These are phyloP conservation scores for Quercus lobata DNA, from an alignment of 331 rosid species.

Conservation along the genomic window DNA sequence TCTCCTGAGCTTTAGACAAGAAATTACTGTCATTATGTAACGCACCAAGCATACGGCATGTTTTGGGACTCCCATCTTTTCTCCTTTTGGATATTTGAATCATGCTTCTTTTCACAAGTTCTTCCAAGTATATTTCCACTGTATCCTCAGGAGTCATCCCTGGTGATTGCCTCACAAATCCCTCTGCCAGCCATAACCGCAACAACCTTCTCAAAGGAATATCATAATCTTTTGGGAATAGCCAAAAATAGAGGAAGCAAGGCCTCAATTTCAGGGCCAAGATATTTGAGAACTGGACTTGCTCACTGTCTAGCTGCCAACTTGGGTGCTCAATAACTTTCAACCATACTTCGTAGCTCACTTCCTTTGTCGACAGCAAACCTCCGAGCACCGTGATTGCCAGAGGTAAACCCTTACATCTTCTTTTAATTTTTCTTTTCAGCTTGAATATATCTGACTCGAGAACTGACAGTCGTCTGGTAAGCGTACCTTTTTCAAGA, in stretches of 20 bases:
- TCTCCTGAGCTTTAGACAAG: neutral
- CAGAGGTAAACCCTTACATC: neutral
- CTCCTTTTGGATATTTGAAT: neutral
- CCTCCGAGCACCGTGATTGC: neutral
- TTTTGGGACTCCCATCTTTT: neutral
- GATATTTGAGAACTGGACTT: neutral
- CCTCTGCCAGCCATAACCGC: constrained; percentile 10
- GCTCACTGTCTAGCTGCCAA: neutral
- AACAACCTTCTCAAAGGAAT: neutral
- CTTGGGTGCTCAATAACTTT: neutral
- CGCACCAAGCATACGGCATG: neutral
- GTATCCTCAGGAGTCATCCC: neutral
- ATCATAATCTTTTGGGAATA: neutral
- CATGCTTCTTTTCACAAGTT: neutral
- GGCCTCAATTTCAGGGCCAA: constrained; percentile 7
- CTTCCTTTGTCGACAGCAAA: neutral
- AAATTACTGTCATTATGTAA: neutral
- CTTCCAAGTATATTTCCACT: neutral
- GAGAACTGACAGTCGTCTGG: neutral
- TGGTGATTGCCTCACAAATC: neutral
- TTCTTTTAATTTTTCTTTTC: neutral
- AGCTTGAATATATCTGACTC: no score
- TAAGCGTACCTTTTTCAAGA: neutral
- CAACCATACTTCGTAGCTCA: neutral
- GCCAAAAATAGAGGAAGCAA: constrained; percentile 1